Base-by-base conservation (phyloP, 2,329 filamentous ascomycete species). In the Xylaria polymorpha region DNA sequence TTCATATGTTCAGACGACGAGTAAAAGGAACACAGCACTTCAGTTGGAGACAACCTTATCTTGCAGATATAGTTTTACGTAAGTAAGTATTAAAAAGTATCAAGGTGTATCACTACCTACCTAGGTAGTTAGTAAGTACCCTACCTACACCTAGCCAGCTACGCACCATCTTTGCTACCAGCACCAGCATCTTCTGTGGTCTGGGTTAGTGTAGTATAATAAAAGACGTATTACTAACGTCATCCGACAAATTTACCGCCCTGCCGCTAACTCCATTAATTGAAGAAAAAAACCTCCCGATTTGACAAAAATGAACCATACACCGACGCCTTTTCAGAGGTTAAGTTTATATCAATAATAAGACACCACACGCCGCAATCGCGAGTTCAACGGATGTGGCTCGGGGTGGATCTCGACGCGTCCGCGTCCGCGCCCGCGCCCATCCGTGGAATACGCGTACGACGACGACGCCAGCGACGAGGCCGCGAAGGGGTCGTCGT, bases 401-500 rank as follows among this genome's bases (percentile, higher is more conserved):
- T 50, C 56, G 1, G 61, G 66, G 15, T 51, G 48, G 25, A 61
- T 55, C 55, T 66, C 55, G 7, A 71, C 25, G 18, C 50, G 59
- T 9, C 53, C 48, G 7, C 10, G 35, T 9, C 35, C 35, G 55
- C 18, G 39, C 1, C 39, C 60, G 1, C 39, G 48, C 6, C 55
- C 66, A 9, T 72, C 68, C 4, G 50, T 50, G 18, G 68, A 68
- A 50, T 70, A 71, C 22, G 57, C 25, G 51, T 70, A 67, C 20
- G 64, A 64, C 46, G 66, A 69, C 48, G 61, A 29, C 29, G 61
- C 25, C 25, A 29, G 25, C 35, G 1, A 58, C 37, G 69, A 35
- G 18, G 44, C 15, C 0, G 12, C 50, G 59, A 76, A 77, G 22
- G 74, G 73, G 32, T 77, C 75, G 1, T 70, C 74, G 10, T 69